Conservation (phyloP, 805 yeast species). For the Pichia kluyveri region DNA sequence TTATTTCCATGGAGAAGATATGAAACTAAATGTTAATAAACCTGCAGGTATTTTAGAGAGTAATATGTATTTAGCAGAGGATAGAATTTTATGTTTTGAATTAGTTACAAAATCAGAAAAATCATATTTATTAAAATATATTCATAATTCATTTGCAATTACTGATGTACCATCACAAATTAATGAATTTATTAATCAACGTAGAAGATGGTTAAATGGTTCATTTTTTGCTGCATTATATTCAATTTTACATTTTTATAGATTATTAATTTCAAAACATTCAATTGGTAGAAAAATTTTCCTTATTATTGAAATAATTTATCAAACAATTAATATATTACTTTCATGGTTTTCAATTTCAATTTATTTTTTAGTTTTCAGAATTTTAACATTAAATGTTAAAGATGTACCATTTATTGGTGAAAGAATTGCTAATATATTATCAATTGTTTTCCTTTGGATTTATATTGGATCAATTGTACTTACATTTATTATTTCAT, state of each 20-base stretch:
- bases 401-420: conserved; percentile 35
- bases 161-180: conserved; percentile 91
- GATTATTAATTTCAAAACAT: conserved; percentile 72
- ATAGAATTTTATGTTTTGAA: conserved; percentile 90
- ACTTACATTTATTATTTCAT: conserved; percentile 76
- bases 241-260: conserved; percentile 65
- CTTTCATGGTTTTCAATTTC: conserved; percentile 89
- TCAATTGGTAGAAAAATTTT: conserved; percentile 55
- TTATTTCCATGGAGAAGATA: conserved; percentile 88
- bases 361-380: conserved; percentile 79
- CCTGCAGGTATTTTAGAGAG: conserved; percentile 84
- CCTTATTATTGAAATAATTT: conserved; percentile 66
- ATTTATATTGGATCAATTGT: conserved; percentile 67
- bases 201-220: conserved; percentile 96
- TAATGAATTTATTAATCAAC: conserved; percentile 81
- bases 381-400: conserved; percentile 72
- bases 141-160: conserved; percentile 80
- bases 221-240: conserved; percentile 92
- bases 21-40: conserved; percentile 43
- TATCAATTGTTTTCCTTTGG: conserved; percentile 81
- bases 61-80: conserved; percentile 96
- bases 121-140: conserved; percentile 73
- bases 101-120: conserved; percentile 69
- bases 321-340: conserved; percentile 63
- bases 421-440: conserved; percentile 56